phyloP scores from a whole-genome alignment of 179 eudicot species.

The Silene vulgaris region DNA sequence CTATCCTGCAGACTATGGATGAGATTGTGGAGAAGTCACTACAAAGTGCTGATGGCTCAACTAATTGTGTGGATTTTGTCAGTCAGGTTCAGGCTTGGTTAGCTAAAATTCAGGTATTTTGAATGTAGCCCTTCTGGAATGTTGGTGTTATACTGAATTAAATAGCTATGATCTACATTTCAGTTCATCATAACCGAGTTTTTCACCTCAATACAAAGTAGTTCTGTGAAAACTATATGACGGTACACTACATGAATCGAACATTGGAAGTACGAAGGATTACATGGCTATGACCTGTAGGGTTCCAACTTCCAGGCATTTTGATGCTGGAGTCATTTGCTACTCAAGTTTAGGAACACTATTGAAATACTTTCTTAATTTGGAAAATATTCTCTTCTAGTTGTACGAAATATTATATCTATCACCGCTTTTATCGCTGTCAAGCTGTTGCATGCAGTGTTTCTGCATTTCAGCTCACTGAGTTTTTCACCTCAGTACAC shows the following conservation, averaged over 20 bases:
- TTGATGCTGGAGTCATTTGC: constrained; percentile 11
- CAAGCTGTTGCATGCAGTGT: neutral
- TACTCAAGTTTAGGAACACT: neutral
- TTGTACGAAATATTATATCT: neutral
- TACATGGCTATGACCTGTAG: neutral
- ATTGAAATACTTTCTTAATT: neutral
- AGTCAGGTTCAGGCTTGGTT: constrained; percentile 74
- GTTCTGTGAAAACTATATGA: neutral
- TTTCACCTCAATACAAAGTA: neutral
- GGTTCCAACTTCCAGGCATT: neutral
- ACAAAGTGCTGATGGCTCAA: constrained; percentile 64
- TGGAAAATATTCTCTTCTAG: neutral
- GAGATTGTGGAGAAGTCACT: constrained; percentile 86
- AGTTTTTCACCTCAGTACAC: neutral
- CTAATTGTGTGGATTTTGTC: constrained; percentile 72
- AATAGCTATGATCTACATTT: neutral
- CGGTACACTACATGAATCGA: too few relatives aligned
- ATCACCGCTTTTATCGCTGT: neutral
- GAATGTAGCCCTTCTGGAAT: constrained; percentile 5
- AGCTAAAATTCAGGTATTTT: constrained; percentile 72
- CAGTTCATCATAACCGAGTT: neutral
- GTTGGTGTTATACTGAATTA: neutral
- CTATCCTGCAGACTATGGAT: constrained; percentile 69
- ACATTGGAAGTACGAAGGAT: neutral
- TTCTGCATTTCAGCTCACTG: neutral